Evolutionary conservation across 2,329 filamentous ascomycete species (phyloP).

Genomic region (Pestalotiopsis sp.): DNA sequence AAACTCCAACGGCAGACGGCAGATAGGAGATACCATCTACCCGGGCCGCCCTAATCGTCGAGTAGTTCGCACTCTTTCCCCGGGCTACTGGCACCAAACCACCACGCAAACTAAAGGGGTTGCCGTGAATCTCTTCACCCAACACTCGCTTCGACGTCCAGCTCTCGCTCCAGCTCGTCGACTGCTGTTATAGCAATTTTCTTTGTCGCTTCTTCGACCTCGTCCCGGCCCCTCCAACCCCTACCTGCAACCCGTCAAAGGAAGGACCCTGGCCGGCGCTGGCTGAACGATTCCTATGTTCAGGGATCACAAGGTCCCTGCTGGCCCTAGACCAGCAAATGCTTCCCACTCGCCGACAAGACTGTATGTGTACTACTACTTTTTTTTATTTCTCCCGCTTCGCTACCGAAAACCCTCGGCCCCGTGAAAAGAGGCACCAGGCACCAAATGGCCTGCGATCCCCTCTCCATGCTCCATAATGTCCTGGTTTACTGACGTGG

Average conservation of each 20-base stretch:
- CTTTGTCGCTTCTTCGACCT: constrained; percentile 9
- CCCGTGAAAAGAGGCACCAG: not conserved
- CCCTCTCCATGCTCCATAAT: not conserved
- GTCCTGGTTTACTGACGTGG: constrained; percentile 15
- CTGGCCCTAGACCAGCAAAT: constrained; percentile 60
- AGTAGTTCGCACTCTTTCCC: not conserved
- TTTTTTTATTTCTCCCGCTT: not conserved
- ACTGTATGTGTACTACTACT: constrained; percentile 43
- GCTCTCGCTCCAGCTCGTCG: not conserved
- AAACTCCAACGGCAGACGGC: not conserved
- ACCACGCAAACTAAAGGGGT: not conserved
- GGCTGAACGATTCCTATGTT: constrained; percentile 43
- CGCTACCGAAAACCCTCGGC: constrained; percentile 11
- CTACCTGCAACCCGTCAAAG: not conserved
- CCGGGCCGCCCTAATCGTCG: not conserved
- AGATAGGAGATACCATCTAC: not conserved
- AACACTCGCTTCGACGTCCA: not conserved
- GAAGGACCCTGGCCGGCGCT: constrained; percentile 13
- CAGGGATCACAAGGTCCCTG: constrained; percentile 58
- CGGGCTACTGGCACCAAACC: not conserved
- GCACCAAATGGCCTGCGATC: not conserved
- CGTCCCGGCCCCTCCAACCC: not conserved
- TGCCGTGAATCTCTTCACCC: not conserved
- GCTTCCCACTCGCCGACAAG: constrained; percentile 55
- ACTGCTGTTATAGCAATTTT: not conserved